phyloP scores from a whole-genome alignment of 1,284 basidiomycete species.

The Sanghuangporus baumii region DNA sequence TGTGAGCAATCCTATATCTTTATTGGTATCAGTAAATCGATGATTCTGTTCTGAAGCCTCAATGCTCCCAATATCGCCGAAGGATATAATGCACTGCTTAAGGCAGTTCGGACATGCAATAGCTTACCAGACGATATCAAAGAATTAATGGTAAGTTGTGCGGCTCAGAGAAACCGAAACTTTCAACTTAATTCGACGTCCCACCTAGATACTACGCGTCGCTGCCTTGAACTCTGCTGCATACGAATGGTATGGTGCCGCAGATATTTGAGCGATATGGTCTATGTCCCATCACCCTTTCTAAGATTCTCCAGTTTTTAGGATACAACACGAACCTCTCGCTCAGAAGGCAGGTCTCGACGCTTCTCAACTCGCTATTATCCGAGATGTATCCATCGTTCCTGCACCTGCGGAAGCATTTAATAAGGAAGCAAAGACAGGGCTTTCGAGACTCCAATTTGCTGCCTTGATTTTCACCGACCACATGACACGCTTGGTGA shows the following conservation, averaged over 20 bases:
- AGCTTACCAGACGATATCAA: conserved; percentile 42
- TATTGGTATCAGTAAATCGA: background rate
- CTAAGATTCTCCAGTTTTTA: background rate
- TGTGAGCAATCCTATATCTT: conserved; percentile 6
- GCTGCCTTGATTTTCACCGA: conserved; percentile 45
- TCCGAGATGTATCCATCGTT: conserved; percentile 36
- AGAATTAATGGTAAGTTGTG: conserved; percentile 41
- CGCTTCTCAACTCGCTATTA: conserved; percentile 39
- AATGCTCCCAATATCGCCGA: conserved; percentile 44
- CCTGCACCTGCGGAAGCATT: conserved; percentile 24
- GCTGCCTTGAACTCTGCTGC: conserved; percentile 45
- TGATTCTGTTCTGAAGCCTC: conserved; percentile 20
- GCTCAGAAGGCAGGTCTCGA: conserved; percentile 40
- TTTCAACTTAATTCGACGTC: background rate
- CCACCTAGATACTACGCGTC: conserved; percentile 42
- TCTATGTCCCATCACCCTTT: background rate
- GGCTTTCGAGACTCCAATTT: conserved; percentile 34
- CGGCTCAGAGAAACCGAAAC: background rate
- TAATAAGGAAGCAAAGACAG: background rate
- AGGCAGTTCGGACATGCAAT: conserved; percentile 43
- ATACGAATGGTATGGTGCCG: conserved; percentile 38
- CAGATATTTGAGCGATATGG: background rate
- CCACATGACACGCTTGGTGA: conserved; percentile 38
- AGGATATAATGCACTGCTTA: conserved; percentile 47
- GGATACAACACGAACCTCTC: conserved; percentile 48